Evolutionary conservation across 1,284 basidiomycete genomes (phyloP), one percentile per base, ranked within the genome.

Genomic region (Porodaedalea pini): DNA sequence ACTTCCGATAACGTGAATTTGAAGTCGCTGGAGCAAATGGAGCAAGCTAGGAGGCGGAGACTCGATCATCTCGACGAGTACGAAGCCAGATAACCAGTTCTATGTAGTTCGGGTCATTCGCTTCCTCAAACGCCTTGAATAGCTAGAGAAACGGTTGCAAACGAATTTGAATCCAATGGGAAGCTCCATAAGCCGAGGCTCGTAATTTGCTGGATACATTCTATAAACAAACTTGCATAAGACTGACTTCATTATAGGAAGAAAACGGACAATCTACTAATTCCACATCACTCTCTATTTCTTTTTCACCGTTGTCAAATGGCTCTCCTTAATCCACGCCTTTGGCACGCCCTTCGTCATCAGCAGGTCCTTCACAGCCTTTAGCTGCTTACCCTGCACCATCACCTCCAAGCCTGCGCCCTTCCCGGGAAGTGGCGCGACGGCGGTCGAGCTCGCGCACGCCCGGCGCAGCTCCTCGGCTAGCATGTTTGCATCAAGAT

Each of bases 341-440:
- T 86, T 88, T 21, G 92, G 90, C 37, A 94, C 80, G 0, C 92
- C 90, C 60, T 80, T 81, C 29, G 73, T 78, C 1, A 80, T 66
- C 40, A 95, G 70, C 59, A 90, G 78, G 8, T 88, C 85, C 13
- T 76, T 75, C 13, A 92, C 85, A 1, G 77, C 73, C 64, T 82
- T 81, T 45, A 78, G 74, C 66, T 94, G 92, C 61, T 87, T 88
- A 0, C 92, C 92, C 68, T 94, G 91, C 0, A 94, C 85, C 66
- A 90, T 75, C 4, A 94, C 83, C 65, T 93, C 87, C 54, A 82
- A 67, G 2, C 78, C 80, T 45, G 5, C 21, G 6, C 25, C 45
- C 10, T 75, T 83, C 1, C 62, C 65, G 0, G 74, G 72, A 6
- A 79, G 59, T 0, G 81, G 79, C 0, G 80, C 78, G 8, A 88